A percentile compares a stretch with the other conserved stretches of the same genome.
Evolutionary conservation across 148 eudicot species (phyloP).

Genomic region (Silene uniflora): DNA sequence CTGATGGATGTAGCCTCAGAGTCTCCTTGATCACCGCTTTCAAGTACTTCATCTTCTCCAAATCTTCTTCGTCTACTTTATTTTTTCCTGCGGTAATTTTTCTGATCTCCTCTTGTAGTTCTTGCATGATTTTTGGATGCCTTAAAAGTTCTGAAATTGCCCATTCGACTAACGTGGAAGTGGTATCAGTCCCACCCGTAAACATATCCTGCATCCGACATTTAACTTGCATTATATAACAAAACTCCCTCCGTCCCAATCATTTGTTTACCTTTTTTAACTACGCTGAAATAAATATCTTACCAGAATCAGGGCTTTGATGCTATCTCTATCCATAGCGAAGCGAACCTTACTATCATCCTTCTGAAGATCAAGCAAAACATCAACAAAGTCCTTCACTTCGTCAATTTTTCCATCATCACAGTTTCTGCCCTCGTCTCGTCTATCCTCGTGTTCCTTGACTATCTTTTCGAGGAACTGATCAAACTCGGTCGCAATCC

Average conservation of each 20-base stretch:
- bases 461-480: conserved; percentile 14
- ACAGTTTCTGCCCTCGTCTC: neutral
- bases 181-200: conserved; percentile 7
- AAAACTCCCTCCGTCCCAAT: no score
- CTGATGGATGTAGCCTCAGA: neutral
- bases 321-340: conserved; percentile 27
- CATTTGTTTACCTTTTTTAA: no score
- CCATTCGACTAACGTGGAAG: conserved; percentile 3
- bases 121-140: conserved; percentile 3
- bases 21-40: conserved; percentile 15
- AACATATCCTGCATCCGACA: conserved; percentile 11
- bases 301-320: conserved; percentile 26
- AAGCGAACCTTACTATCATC: conserved; percentile 15
- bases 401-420: neutral
- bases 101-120: neutral
- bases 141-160: conserved; percentile 15
- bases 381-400: conserved; percentile 34
- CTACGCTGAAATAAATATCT: neutral
- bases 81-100: neutral
- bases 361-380: conserved; percentile 26
- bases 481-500: conserved; percentile 1
- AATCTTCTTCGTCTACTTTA: neutral
- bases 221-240: no score
- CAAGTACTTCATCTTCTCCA: conserved; percentile 11
- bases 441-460: conserved; percentile 14